Conservation (phyloP, 2,329 filamentous ascomycete species). For the Trichoderma breve region DNA sequence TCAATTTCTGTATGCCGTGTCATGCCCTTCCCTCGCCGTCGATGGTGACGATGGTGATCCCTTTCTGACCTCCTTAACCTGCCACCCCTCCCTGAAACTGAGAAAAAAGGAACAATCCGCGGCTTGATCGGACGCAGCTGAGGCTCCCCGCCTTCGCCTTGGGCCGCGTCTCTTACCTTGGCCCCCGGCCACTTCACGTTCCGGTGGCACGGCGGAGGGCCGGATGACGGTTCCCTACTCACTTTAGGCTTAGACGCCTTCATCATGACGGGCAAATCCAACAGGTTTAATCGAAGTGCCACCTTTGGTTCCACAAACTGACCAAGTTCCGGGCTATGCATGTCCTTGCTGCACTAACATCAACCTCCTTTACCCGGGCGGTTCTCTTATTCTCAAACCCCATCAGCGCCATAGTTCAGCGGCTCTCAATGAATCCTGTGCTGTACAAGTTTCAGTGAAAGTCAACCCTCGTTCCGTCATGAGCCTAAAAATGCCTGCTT, state of each 20-base stretch:
- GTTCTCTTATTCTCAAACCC: background rate
- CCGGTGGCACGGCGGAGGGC: conserved; percentile 19
- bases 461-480: background rate
- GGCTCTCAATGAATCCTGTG: background rate
- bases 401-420: conserved; percentile 3
- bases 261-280: conserved; percentile 11
- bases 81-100: conserved; percentile 10
- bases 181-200: conserved; percentile 14
- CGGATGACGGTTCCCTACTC: conserved; percentile 17
- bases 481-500: background rate
- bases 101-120: background rate
- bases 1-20: conserved; percentile 7
- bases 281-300: conserved; percentile 9
- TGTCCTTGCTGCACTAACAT: background rate
- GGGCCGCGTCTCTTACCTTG: background rate
- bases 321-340: conserved; percentile 3
- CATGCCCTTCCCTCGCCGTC: conserved; percentile 1
- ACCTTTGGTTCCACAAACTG: conserved; percentile 6
- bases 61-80: conserved; percentile 10
- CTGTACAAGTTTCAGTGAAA: background rate
- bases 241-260: conserved; percentile 15
- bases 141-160: conserved; percentile 17
- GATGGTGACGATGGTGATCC: conserved; percentile 11
- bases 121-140: conserved; percentile 19
- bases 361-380: conserved; percentile 17